A percentile compares a stretch with the other conserved stretches of the same genome.
Conservation (phyloP, 306 rosid genomes). For the Cucurbita ficifolia region DNA sequence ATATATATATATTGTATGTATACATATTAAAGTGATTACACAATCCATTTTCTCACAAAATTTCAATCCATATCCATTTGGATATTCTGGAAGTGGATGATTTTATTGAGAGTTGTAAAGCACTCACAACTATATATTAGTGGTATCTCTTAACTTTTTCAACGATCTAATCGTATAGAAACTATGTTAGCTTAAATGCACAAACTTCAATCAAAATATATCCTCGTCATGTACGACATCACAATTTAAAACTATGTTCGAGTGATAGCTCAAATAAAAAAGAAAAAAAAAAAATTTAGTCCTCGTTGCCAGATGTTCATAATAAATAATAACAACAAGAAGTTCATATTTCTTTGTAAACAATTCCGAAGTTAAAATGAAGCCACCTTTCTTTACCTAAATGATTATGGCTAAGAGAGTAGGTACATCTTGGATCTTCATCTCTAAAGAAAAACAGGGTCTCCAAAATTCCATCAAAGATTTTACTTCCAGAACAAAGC, state of each 20-base stretch:
- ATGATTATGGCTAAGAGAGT: background rate
- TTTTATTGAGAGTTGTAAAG: background rate
- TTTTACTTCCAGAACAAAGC: background rate
- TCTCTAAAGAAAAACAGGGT: background rate
- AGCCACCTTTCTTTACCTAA: background rate
- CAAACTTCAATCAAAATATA: background rate
- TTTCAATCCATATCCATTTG: background rate
- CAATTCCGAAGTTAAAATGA: accelerated
- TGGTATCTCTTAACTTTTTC: background rate
- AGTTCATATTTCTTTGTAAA: background rate
- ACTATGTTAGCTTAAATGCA: background rate
- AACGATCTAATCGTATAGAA: background rate
- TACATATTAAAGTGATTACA: background rate
- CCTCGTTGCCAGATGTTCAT: background rate
- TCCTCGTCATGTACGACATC: background rate
- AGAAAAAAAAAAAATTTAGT: background rate
- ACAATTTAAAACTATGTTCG: background rate
- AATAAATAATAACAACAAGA: background rate
- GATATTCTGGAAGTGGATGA: background rate
- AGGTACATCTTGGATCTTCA: background rate
- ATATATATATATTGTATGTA: background rate
- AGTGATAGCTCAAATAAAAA: background rate
- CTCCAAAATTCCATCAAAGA: background rate
- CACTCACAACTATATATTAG: background rate
- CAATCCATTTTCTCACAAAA: background rate